phyloP scores from a whole-genome alignment of 1,139 yeast species.

The Saccharomyces hybrid region DNA sequence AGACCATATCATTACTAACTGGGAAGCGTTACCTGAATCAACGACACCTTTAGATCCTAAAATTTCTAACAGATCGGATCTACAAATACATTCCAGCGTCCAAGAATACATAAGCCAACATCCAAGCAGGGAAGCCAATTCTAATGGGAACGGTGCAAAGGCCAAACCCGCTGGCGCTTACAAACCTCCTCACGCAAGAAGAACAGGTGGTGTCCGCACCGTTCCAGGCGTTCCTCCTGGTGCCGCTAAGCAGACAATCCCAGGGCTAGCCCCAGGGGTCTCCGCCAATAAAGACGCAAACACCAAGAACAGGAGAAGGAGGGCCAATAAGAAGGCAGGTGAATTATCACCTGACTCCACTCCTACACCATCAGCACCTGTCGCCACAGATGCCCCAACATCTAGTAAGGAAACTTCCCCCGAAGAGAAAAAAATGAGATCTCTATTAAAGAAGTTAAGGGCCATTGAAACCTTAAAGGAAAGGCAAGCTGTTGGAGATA shows the following conservation, averaged over 20 bases:
- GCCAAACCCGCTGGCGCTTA: conserved; percentile 60
- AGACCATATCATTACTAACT: conserved; percentile 23
- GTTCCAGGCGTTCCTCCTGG: conserved; percentile 24
- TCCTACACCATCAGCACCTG: conserved; percentile 18
- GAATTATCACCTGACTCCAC: conserved; percentile 24
- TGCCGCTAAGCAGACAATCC: conserved; percentile 15
- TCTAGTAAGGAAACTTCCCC: conserved; percentile 25
- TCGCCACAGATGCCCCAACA: conserved; percentile 8
- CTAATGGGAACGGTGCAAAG: conserved; percentile 44
- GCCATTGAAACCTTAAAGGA: conserved; percentile 86
- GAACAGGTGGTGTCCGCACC: conserved; percentile 37
- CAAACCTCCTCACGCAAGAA: conserved; percentile 92
- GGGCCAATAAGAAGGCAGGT: conserved; percentile 52
- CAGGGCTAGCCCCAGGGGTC: conserved; percentile 31
- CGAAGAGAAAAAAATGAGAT: conserved; percentile 88
- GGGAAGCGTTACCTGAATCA: conserved; percentile 44
- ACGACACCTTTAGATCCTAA: conserved; percentile 41
- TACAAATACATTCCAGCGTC: conserved; percentile 58
- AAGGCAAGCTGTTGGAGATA: conserved; percentile 78
- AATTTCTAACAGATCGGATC: conserved; percentile 17
- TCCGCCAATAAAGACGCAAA: conserved; percentile 43
- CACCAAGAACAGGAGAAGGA: conserved; percentile 69
- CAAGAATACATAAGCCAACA: conserved; percentile 46
- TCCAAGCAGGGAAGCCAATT: conserved; percentile 30
- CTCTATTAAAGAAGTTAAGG: conserved; percentile 81